Conservation (phyloP, 2,329 filamentous ascomycete genomes). For the Ploettnerulaceae sp. region DNA sequence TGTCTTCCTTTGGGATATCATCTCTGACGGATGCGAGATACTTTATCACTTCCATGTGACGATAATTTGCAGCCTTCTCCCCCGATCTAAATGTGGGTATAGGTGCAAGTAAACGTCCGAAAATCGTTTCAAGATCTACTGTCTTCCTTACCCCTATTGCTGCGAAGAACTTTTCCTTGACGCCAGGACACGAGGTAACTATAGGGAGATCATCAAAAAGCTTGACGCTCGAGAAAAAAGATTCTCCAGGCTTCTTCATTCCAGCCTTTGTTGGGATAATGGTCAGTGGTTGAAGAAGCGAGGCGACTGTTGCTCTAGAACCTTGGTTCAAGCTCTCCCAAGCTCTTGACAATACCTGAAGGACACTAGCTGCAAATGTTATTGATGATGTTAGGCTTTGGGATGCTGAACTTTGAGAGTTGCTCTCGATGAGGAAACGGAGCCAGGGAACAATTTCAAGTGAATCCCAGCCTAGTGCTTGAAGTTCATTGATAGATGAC, state of each 20-base stretch:
- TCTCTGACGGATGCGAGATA: constrained; percentile 86
- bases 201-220: constrained; percentile 90
- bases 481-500: constrained; percentile 62
- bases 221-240: constrained; percentile 91
- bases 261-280: constrained; percentile 88
- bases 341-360: constrained; percentile 78
- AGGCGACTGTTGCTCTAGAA: constrained; percentile 61
- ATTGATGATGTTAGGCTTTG: constrained; percentile 68
- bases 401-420: constrained; percentile 52
- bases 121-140: constrained; percentile 89
- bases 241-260: constrained; percentile 78
- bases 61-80: constrained; percentile 61
- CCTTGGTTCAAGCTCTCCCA: constrained; percentile 74
- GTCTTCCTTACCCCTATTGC: constrained; percentile 91
- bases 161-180: constrained; percentile 86
- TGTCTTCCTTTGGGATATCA: constrained; percentile 80
- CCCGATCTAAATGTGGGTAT: constrained; percentile 44
- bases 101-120: constrained; percentile 71
- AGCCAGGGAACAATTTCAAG: constrained; percentile 85
- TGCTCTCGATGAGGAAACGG: constrained; percentile 68
- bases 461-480: constrained; percentile 80
- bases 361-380: constrained; percentile 69
- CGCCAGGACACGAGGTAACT: constrained; percentile 66
- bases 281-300: constrained; percentile 60
- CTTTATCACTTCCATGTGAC: constrained; percentile 89